Evolutionary conservation across 768 basidiomycete species (phyloP).

Genomic region (Suillus bovinus): DNA sequence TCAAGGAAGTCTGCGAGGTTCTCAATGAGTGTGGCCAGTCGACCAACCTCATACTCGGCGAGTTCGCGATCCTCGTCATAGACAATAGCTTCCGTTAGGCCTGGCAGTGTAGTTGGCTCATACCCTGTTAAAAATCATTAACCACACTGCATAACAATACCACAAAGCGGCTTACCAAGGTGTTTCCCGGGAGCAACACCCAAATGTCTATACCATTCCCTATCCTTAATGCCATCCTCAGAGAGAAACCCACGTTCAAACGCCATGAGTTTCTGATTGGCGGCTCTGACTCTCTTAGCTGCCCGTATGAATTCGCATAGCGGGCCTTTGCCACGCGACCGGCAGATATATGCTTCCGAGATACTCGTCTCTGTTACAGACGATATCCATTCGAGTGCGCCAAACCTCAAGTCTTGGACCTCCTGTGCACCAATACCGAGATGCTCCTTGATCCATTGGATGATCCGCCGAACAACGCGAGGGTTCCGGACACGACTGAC

Average conservation of each 20-base stretch:
- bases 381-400: slow-evolving; percentile 8
- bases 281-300: slow-evolving; percentile 54
- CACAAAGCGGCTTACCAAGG: slow-evolving; percentile 55
- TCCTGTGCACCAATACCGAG: slow-evolving; percentile 8
- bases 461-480: slow-evolving; percentile 9
- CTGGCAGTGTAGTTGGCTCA: slow-evolving; percentile 84
- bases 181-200: slow-evolving; percentile 87
- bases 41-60: slow-evolving; percentile 58
- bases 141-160: neutral
- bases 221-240: slow-evolving; percentile 70
- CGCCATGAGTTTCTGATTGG: slow-evolving; percentile 64
- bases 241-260: slow-evolving; percentile 85
- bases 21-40: slow-evolving; percentile 56
- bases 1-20: slow-evolving; percentile 43
- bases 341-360: slow-evolving; percentile 12
- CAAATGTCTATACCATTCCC: slow-evolving; percentile 86
- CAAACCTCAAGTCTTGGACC: slow-evolving; percentile 6
- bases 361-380: neutral
- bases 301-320: slow-evolving; percentile 53
- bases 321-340: slow-evolving; percentile 30
- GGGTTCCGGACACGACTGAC: slow-evolving; percentile 8
- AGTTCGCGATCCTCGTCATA: slow-evolving; percentile 64
- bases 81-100: slow-evolving; percentile 72
- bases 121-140: slow-evolving; percentile 50
- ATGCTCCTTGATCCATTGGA: slow-evolving; percentile 31